Evolutionary conservation across 108 stramenopile species (phyloP), one percentile per base, ranked within the genome.

Genomic region (Skeletonema grethae): DNA sequence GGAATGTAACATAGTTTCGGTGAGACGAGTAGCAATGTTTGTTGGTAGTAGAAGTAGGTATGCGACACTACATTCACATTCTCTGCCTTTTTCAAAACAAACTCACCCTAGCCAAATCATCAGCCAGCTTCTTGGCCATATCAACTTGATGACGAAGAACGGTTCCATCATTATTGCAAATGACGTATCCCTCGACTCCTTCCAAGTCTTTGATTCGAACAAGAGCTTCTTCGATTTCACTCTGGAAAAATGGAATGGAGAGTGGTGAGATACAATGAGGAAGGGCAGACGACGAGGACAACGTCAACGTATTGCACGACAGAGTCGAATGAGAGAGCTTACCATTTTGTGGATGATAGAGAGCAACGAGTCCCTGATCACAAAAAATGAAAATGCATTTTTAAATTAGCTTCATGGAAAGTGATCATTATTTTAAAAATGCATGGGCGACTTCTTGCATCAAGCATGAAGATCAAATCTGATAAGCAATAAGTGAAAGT

Each of bases 121-220:
- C 88, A 4, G 91, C 86, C 11, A 73, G 56, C 58, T 85, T 85
- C 69, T 86, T 84, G 15, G 77, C 29, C 87, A 90, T 90, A 16
- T 72, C 57, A 29, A 87, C 75, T 32, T 83, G 85, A n/a, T 87
- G 65, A 0, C 91, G 84, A 29, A 93, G 73, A 12, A 93, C 88
- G 28, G 74, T 79, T 58, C 92, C 92, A 20, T 87, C 83, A 67
- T 79, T 60, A 69, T 86, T 82, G 82, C 86, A 87, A 63, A 93
- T 89, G 38, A 93, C 85, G 69, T 88, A 93, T 38, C 89, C 86
- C 36, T 89, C 90, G 16, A 93, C 88, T 20, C 92, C 92, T 29
- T 83, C 63, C 58, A 88, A 87, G 2, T 70, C 66, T 57, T 84
- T 87, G 59, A 91, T 88, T 43, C 92, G 76, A 53, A 91, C 92